Evolutionary conservation across 2,329 filamentous ascomycete species (phyloP).

Genomic region (Sclerotinia trifoliorum): DNA sequence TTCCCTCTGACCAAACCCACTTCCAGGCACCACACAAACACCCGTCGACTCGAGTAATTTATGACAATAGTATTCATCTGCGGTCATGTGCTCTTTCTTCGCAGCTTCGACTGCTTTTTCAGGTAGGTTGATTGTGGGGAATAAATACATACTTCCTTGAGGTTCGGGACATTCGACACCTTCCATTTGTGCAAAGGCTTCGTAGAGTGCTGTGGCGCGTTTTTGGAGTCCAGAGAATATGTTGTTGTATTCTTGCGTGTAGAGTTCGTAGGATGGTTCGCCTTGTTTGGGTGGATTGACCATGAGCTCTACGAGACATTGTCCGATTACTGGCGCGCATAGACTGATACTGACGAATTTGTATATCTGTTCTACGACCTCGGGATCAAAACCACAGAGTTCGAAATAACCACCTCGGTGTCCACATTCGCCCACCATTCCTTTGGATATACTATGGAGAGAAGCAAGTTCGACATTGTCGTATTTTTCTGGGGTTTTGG

Average conservation of each 20-base stretch:
- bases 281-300: constrained; percentile 88
- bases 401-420: constrained; percentile 98
- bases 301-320: constrained; percentile 97
- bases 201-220: constrained; percentile 81
- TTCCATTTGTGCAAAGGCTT: constrained; percentile 92
- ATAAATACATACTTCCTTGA: constrained; percentile 87
- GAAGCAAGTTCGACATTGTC: constrained; percentile 86
- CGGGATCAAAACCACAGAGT: constrained; percentile 80
- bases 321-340: constrained; percentile 90
- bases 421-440: constrained; percentile 98
- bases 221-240: constrained; percentile 77
- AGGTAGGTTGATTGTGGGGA: constrained; percentile 86
- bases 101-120: constrained; percentile 75
- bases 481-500: constrained; percentile 71
- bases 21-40: constrained; percentile 89
- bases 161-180: constrained; percentile 87
- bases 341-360: constrained; percentile 98
- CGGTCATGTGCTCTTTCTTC: constrained; percentile 64
- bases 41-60: constrained; percentile 88
- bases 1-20: constrained; percentile 91
- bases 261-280: constrained; percentile 79
- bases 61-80: constrained; percentile 95
- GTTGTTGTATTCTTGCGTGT: constrained; percentile 77
- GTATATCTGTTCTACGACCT: constrained; percentile 92
- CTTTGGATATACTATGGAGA: constrained; percentile 92